Evolutionary conservation across 78 protist species (phyloP), one percentile per base, ranked within the genome.

Genomic region (Diacronema lutheri): DNA sequence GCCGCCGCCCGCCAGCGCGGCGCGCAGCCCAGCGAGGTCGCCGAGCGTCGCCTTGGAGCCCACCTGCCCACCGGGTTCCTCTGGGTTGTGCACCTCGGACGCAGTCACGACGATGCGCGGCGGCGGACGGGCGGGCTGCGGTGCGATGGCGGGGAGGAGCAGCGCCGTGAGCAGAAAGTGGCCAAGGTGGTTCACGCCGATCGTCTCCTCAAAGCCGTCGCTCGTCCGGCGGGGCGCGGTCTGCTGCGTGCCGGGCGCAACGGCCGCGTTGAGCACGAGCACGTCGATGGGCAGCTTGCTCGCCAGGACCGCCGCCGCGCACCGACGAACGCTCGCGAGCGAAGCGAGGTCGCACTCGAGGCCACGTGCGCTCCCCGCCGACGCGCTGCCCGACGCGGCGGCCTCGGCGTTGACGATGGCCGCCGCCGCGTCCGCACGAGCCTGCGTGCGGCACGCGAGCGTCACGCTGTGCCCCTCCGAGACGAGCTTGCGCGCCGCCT

Each of bases 181-280:
- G 35, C 88, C 88, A 6, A 84, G 46, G 35, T 84, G 88, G 55
- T 84, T 84, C 25, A 33, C 25, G 37, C 83, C 88, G 37, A 84
- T 1, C 19, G 78, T 77, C 20, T 5, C 20, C 77, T 84, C 88
- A 26, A 61, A 84, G n/a, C 83, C 88, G 33, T 84, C 83, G 26
- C 14, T 23, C 19, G 79, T 38, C 38, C 58, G 60, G 14, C 4
- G 16, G 14, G 25, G 37, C 25, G 71, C 57, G 13, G 73, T 14
- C 0, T 41, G n/a, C 0, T 33, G 55, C 11, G 46, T 37, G 44
- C 31, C 31, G 9, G 7, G 74, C 14, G 44, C 46, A 0, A 71
- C 31, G 35, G 55, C 79, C 0, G 79, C 79, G 20, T 71, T 71
- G 79, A 71, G 79, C 37, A 26, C 79, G 37, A 71, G 79, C 79